These are phyloP conservation scores for Gnomoniopsis sp. DNA, from an alignment of 2,329 filamentous ascomycete species.

Conservation along the genomic window DNA sequence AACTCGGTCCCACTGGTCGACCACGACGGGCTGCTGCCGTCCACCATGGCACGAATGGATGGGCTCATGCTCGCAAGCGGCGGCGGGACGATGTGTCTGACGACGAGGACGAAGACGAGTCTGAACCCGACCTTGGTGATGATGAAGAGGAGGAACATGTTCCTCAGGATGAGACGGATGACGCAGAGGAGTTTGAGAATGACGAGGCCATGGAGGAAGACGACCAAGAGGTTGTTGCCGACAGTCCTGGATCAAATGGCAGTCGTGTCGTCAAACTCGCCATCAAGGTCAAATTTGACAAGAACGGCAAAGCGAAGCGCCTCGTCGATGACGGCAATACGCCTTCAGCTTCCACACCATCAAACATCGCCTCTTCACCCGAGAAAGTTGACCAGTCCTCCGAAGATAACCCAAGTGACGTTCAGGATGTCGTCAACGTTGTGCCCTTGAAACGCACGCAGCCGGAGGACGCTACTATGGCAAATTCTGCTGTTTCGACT, in stretches of 20 bases:
- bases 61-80: conserved; percentile 35
- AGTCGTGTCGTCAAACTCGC: conserved; percentile 75
- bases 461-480: background rate
- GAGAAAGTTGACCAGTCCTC: conserved; percentile 3
- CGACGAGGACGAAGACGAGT: conserved; percentile 61
- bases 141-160: conserved; percentile 72
- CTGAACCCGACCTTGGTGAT: conserved; percentile 72
- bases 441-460: conserved; percentile 9
- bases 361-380: conserved; percentile 11
- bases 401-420: conserved; percentile 11
- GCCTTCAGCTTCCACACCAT: conserved; percentile 18
- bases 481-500: background rate
- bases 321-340: conserved; percentile 29
- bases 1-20: conserved; percentile 42
- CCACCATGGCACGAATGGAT: conserved; percentile 49
- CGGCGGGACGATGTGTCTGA: conserved; percentile 54
- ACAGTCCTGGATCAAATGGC: conserved; percentile 27
- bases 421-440: conserved; percentile 17
- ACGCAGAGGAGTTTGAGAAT: conserved; percentile 54
- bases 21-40: conserved; percentile 49
- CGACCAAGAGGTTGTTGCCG: conserved; percentile 40
- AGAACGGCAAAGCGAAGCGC: conserved; percentile 31
- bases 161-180: conserved; percentile 55
- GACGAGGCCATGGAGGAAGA: conserved; percentile 52
- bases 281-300: conserved; percentile 40